Evolutionary conservation across 345 rosid genomes (phyloP).

Genomic region (Populus alba): DNA sequence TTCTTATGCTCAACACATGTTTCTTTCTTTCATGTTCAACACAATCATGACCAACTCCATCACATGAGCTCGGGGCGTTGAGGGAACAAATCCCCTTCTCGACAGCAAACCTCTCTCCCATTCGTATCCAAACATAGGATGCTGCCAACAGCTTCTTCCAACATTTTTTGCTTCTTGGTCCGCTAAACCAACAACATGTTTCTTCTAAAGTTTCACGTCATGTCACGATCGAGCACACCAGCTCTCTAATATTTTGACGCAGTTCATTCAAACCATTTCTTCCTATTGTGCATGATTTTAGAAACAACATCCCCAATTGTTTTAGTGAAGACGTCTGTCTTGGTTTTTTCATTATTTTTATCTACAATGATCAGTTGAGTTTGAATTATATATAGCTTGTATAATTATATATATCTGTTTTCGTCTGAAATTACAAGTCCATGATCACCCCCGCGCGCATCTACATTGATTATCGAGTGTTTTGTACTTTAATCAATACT

Average conservation of each 20-base stretch:
- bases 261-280: no score
- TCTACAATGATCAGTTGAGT: no score
- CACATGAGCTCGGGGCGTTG: slow-evolving; percentile 25
- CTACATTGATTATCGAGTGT: no score
- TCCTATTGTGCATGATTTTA: no score
- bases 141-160: slow-evolving; percentile 2
- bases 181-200: slow-evolving; percentile 16
- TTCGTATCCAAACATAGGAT: neutral
- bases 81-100: slow-evolving; percentile 26
- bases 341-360: no score
- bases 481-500: no score
- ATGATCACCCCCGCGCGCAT: no score
- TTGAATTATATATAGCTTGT: neutral
- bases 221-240: slow-evolving; percentile 5
- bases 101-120: slow-evolving; percentile 5
- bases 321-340: no score
- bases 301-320: no score
- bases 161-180: slow-evolving; percentile 23
- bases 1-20: slow-evolving; percentile 25
- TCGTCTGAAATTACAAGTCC: no score
- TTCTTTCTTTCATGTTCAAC: slow-evolving; percentile 27
- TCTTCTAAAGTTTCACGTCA: slow-evolving; percentile 17
- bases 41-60: slow-evolving; percentile 17
- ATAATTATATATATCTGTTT: no score
- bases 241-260: neutral